Base-by-base conservation (phyloP, 495 filamentous ascomycete genomes). In the Aspergillus panamensis region DNA sequence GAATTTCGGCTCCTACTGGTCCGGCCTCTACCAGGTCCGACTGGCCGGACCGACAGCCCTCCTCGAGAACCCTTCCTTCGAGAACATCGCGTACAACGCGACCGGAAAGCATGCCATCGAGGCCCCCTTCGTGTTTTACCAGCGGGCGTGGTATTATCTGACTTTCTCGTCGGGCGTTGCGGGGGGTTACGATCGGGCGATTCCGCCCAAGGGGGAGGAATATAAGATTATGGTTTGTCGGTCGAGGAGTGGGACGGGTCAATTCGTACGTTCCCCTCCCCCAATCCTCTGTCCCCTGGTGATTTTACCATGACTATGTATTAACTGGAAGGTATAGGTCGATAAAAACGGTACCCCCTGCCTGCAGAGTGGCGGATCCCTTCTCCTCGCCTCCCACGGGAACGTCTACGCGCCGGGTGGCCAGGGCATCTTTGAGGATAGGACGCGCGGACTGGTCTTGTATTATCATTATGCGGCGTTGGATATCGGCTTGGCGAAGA, bases 391-490 rank as follows among this genome's bases (percentile, higher is more conserved):
- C n/a, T 80, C 75, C 12, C 84, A 89, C 55, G 83, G 72, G 6
- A 78, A 76, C 51, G 80, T 87, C 6, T 92, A 89, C 62, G 88
- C 80, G 3, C 87, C 88, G 6, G 88, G 88, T 39, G 88, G 88
- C 17, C 84, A 87, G 62, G 80, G 78, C 32, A 67, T 83, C 10
- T 66, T 77, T 37, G 69, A 69, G 35, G 79, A 81, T 64, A 66
- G 68, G 4, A 61, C 65, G n/a, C 63, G 73, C 6, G 76, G 77
- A 0, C 65, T 78, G 29, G 76, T 89, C 7, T 75, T 90, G n/a
- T 89, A 89, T 65, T 90, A 90, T 65, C 86, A 90, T 66, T 89
- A 88, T 54, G 65, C 81, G 25, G 73, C 83, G 59, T 86, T 79
- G 6, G 70, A 66, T 14, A 74, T 83, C 49, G 85, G 85, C 0